Percentiles rank a stretch among this genome's conserved stretches.
Evolutionary conservation across 805 yeast genomes (phyloP).

Genomic region (Clavispora fructus): DNA sequence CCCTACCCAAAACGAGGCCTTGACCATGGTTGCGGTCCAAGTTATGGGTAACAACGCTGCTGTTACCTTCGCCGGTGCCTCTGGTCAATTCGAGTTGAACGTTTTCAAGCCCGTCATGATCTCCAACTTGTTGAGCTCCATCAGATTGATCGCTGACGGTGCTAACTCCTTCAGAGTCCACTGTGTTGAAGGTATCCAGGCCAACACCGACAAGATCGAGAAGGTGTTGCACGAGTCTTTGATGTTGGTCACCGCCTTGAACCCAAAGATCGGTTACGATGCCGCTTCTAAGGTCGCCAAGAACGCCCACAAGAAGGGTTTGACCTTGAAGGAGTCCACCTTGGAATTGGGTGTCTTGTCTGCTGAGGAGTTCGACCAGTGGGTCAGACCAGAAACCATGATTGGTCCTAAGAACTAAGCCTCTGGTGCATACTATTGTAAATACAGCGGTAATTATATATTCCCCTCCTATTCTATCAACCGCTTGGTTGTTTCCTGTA

Average conservation of each 20-base stretch:
- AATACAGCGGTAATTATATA: background rate
- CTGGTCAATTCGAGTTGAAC: conserved; percentile 97
- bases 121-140: conserved; percentile 80
- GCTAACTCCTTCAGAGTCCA: conserved; percentile 82
- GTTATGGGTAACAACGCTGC: conserved; percentile 96
- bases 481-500: background rate
- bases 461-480: background rate
- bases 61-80: conserved; percentile 95
- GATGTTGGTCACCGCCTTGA: conserved; percentile 97
- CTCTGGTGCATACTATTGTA: background rate
- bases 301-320: conserved; percentile 96
- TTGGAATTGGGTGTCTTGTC: conserved; percentile 82
- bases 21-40: conserved; percentile 97
- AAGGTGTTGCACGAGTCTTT: conserved; percentile 89
- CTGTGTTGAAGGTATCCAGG: conserved; percentile 92
- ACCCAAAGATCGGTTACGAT: conserved; percentile 98
- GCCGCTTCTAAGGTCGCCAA: conserved; percentile 96
- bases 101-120: conserved; percentile 97
- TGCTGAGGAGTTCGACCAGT: conserved; percentile 84
- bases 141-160: conserved; percentile 88
- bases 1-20: conserved; percentile 98
- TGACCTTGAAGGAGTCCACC: conserved; percentile 92
- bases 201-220: conserved; percentile 81
- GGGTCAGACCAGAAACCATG: conserved; percentile 98
- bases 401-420: conserved; percentile 77